Evolutionary conservation across 768 basidiomycete genomes (phyloP), one percentile per base, ranked within the genome.

Genomic region (Russula emetica): DNA sequence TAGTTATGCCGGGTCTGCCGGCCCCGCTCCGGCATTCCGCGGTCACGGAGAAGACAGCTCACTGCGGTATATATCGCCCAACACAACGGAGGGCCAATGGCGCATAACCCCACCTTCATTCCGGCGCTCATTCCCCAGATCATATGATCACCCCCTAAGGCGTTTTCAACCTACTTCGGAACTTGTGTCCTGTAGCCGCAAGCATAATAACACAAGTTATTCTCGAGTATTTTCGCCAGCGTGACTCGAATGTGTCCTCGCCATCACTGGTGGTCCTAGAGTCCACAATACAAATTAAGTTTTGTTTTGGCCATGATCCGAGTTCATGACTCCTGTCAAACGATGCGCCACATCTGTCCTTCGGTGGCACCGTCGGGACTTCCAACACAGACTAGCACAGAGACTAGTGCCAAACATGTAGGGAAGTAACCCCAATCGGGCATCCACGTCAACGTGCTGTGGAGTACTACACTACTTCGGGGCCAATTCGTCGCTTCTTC

Each of bases 41-140:
- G 62, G 51, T 4, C 32, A 11, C 60, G 30, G 22, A 22, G 3
- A 9, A 22, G 54, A 52, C 14, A 47, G 3, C 61, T 30, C 57
- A 20, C 52, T 55, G 9, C 10, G 63, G 63, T n/a, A 64, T 28
- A 1, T 64, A 20, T 18, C 20, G 26, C 45, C 59, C 63, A 30
- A 20, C 40, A 54, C 40, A 0, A 6, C 6, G 63, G 32, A 32
- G 7, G 32, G 63, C 52, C 40, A 52, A 28, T 38, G 3, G 20
- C 9, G 57, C 51, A 18, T 24, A 22, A n/a, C 45, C 60, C 58
- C 45, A 45, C 34, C 52, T 30, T 3, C 54, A 18, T 53, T 30
- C 32, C 45, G 24, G 56, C 62, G 52, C 52, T 44, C 53, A 20
- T 65, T 61, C 64, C 50, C 64, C 64, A 24, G 47, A 64, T 64